phyloP scores from a whole-genome alignment of 2,329 filamentous ascomycete species.

The Microcera coccophila region DNA sequence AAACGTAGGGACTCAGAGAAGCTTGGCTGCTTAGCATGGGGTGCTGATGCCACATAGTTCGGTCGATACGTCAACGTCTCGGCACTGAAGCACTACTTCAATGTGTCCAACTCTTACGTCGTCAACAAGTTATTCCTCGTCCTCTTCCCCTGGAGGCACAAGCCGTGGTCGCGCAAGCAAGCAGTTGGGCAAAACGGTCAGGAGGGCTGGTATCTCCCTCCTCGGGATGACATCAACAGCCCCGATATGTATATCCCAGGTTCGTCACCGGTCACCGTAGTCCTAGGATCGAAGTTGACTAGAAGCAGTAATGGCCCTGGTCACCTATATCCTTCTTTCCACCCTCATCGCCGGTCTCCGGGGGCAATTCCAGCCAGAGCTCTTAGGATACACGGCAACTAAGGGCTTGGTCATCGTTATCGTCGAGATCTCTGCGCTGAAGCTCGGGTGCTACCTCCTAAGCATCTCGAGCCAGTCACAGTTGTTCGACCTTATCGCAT shows the following conservation, averaged over 20 bases:
- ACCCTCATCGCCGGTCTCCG: constrained; percentile 85
- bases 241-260: constrained; percentile 98
- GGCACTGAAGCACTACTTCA: constrained; percentile 97
- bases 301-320: constrained; percentile 76
- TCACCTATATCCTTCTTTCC: constrained; percentile 94
- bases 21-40: constrained; percentile 5
- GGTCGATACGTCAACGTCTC: constrained; percentile 83
- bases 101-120: constrained; percentile 96
- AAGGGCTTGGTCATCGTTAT: constrained; percentile 78
- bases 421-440: constrained; percentile 84
- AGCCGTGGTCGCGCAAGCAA: constrained; percentile 93
- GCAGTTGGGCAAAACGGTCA: constrained; percentile 65
- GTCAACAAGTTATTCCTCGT: constrained; percentile 89
- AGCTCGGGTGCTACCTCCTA: constrained; percentile 88
- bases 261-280: constrained; percentile 24
- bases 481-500: constrained; percentile 88
- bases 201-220: constrained; percentile 79
- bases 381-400: constrained; percentile 84
- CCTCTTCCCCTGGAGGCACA: constrained; percentile 95
- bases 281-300: constrained; percentile 18
- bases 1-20: constrained; percentile 61
- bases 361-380: constrained; percentile 88
- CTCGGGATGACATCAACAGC: constrained; percentile 92
- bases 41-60: constrained; percentile 35
- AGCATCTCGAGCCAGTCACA: constrained; percentile 93